These are phyloP conservation scores for Volvox africanus DNA, from an alignment of 139 green algal genomes.

Conservation along the genomic window DNA sequence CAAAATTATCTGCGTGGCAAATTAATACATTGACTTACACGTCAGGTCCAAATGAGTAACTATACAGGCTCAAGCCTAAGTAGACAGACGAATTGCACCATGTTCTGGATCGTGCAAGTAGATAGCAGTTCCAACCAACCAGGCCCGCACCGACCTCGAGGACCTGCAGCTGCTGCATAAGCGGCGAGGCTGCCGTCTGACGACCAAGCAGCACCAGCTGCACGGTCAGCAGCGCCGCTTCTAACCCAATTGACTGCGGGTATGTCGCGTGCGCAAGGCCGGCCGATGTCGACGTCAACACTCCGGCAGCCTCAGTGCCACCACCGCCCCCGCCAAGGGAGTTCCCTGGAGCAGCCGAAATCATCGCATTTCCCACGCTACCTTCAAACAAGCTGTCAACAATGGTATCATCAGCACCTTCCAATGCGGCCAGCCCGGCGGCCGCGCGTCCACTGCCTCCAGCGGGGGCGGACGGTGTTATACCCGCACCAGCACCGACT, in stretches of 20 bases:
- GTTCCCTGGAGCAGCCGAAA: neutral
- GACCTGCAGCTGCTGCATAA: slow-evolving; percentile 66
- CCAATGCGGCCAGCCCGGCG: neutral
- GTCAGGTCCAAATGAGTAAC: too few relatives aligned
- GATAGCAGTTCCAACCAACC: neutral
- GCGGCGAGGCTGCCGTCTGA: slow-evolving; percentile 60
- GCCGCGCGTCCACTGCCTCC: neutral
- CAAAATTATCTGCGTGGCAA: neutral
- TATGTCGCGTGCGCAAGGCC: slow-evolving; percentile 55
- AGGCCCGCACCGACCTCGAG: slow-evolving; percentile 57
- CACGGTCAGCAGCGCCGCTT: slow-evolving; percentile 66
- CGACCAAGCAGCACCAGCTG: slow-evolving; percentile 75
- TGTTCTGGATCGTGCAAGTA: too few relatives aligned
- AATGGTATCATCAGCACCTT: neutral
- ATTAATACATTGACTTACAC: too few relatives aligned
- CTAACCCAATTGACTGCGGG: slow-evolving; percentile 73
- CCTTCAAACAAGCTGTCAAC: neutral
- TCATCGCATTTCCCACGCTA: neutral
- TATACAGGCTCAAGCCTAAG: too few relatives aligned
- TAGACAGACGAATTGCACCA: too few relatives aligned
- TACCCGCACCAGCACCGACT: neutral
- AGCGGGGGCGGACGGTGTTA: neutral
- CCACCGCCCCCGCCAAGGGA: neutral
- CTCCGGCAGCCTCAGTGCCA: neutral
- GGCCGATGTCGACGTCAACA: neutral